Conservation (phyloP, 768 basidiomycete genomes). For the Psilocybe sp. region DNA sequence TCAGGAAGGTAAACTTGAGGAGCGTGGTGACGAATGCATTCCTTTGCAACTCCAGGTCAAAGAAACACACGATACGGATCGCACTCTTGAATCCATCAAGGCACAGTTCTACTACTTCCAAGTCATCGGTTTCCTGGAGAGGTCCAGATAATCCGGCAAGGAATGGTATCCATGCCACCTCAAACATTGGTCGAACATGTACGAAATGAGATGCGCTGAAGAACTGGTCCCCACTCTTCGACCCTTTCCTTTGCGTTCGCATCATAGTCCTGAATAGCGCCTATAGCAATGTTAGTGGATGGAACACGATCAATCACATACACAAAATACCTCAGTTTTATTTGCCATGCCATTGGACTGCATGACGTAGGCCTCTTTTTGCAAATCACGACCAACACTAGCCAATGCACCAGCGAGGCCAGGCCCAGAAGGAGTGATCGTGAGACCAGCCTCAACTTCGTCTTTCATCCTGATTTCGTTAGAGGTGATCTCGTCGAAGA, state of each 20-base stretch:
- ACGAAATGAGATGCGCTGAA: constrained; percentile 96
- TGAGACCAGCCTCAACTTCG: constrained; percentile 69
- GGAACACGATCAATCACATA: neutral
- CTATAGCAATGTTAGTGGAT: constrained; percentile 33
- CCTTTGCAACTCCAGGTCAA: constrained; percentile 95
- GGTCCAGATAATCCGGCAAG: constrained; percentile 93
- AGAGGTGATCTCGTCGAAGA: constrained; percentile 86
- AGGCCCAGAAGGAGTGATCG: constrained; percentile 45
- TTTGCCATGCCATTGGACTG: constrained; percentile 96
- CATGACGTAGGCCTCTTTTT: constrained; percentile 93
- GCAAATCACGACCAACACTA: constrained; percentile 89
- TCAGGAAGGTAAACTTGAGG: constrained; percentile 95
- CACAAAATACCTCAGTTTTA: constrained; percentile 79
- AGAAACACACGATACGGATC: constrained; percentile 95
- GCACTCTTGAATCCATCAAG: constrained; percentile 95
- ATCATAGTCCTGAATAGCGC: constrained; percentile 92
- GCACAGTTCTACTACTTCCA: constrained; percentile 88
- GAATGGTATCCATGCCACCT: constrained; percentile 99
- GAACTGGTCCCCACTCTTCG: constrained; percentile 80
- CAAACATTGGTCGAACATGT: constrained; percentile 98
- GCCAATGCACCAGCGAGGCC: constrained; percentile 83
- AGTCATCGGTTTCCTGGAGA: constrained; percentile 91
- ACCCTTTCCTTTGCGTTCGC: constrained; percentile 84
- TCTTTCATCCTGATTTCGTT: constrained; percentile 99
- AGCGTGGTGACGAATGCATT: constrained; percentile 98